These are phyloP conservation scores for Bimuria novae-zelandiae DNA, from an alignment of 2,329 filamentous ascomycete genomes.

Conservation along the genomic window DNA sequence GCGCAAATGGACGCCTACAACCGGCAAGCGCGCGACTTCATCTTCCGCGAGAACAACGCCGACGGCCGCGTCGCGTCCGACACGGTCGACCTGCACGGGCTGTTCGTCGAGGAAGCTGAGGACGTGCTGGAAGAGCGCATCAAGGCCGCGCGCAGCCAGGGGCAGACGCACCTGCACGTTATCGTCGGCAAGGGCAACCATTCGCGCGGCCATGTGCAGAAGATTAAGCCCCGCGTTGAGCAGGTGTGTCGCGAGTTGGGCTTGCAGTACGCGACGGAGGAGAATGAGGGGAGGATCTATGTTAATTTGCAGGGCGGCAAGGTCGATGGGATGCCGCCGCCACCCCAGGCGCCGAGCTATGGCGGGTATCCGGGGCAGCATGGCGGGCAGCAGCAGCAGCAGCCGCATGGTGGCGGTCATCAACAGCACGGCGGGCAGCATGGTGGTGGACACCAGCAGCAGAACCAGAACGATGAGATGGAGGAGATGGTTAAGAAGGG, in stretches of 20 bases:
- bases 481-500: constrained; percentile 65
- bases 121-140: constrained; percentile 87
- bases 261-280: constrained; percentile 81
- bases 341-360: constrained; percentile 45
- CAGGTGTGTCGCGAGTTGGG: constrained; percentile 82
- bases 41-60: constrained; percentile 94
- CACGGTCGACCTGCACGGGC: constrained; percentile 91
- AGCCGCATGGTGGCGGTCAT: constrained; percentile 49
- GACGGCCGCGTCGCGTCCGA: constrained; percentile 73
- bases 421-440: constrained; percentile 47
- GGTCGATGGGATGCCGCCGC: constrained; percentile 48
- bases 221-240: constrained; percentile 94
- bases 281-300: constrained; percentile 87
- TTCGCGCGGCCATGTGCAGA: constrained; percentile 78
- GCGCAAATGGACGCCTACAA: constrained; percentile 87
- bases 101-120: constrained; percentile 94
- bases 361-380: constrained; percentile 31
- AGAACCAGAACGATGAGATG: constrained; percentile 58
- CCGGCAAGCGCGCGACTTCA: constrained; percentile 87
- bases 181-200: constrained; percentile 98
- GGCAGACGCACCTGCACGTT: constrained; percentile 84
- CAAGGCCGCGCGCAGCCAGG: constrained; percentile 71
- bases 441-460: constrained; percentile 44
- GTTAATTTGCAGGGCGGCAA: constrained; percentile 79
- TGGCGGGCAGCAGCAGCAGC: constrained; percentile 44